phyloP scores from a whole-genome alignment of 768 basidiomycete species.

The Hysterangium stoloniferum region DNA sequence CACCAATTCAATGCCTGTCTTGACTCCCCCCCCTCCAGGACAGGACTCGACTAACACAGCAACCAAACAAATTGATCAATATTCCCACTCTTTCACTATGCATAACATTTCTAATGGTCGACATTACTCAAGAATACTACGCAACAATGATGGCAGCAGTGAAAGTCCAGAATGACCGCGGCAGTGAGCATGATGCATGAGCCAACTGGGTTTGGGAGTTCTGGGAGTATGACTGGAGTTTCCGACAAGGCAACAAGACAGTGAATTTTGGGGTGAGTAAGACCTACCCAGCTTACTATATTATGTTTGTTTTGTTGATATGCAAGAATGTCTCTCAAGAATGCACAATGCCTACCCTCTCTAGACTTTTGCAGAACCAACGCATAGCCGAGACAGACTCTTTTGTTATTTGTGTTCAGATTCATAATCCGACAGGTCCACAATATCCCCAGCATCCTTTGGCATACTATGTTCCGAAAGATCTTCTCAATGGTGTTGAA shows the following conservation, averaged over 20 bases:
- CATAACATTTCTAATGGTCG: constrained; percentile 58
- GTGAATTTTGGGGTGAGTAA: constrained; percentile 64
- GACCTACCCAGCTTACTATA: not conserved
- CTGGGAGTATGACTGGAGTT: constrained; percentile 66
- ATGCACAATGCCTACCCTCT: constrained; percentile 55
- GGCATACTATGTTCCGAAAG: constrained; percentile 54
- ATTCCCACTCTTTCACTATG: constrained; percentile 49
- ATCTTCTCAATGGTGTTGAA: constrained; percentile 61
- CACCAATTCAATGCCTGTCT: constrained; percentile 1
- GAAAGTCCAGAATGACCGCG: constrained; percentile 49
- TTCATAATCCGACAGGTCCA: constrained; percentile 49
- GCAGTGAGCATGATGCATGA: constrained; percentile 54
- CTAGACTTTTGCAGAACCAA: constrained; percentile 49
- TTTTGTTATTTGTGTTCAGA: constrained; percentile 66
- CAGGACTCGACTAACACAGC: too few relatives aligned
- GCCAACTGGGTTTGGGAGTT: constrained; percentile 69
- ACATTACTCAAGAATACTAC: constrained; percentile 53
- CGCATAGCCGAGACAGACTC: constrained; percentile 56
- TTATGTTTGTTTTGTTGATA: too few relatives aligned
- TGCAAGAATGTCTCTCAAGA: constrained; percentile 36
- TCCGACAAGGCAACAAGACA: constrained; percentile 59
- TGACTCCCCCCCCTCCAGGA: not conserved
- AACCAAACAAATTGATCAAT: constrained; percentile 3
- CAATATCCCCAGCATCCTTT: constrained; percentile 62
- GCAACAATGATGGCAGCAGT: constrained; percentile 69